Evolutionary conservation across 1,284 basidiomycete genomes (phyloP), one percentile per base, ranked within the genome.

Genomic region (Moesziomyces sp.): DNA sequence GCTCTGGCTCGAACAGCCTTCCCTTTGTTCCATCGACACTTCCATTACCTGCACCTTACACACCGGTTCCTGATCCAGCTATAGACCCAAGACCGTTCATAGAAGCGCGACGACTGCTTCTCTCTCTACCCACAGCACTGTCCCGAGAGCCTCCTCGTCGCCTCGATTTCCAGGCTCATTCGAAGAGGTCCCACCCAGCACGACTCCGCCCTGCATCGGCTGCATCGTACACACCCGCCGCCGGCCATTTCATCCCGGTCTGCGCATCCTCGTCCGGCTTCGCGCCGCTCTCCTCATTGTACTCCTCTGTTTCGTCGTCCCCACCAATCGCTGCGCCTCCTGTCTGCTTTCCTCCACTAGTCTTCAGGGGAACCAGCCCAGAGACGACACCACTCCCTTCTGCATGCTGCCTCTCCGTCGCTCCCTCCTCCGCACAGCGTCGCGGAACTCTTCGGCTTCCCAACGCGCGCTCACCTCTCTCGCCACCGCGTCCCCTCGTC

Each of bases 341-440:
- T 59, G 52, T 51, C 59, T 62, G 65, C 59, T 58, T 51, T 52
- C 56, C 55, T 69, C 60, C 52, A 63, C 56, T 45, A 48, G n/a
- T 45, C n/a, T 23, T 28, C 58, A 60, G 49, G 66, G 60, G 44
- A 59, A 42, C 40, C 60, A 59, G 60, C 44, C 24, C 42, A 52
- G 52, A 59, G 66, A 69, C 66, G 51, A 59, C 52, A n/a, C 19
- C 30, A n/a, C 38, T 46, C 46, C 60, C 43, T 44, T 45, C 52
- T 72, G 63, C 46, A 72, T 72, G 69, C 69, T 72, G 55, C 62
- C 69, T n/a, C 52, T 72, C 55, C 63, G 63, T 33, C 63, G 63
- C 56, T 59, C 46, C 46, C 33, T 72, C 21, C 38, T 57, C 50
- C 69, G 69, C 69, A 62, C 62, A 7, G 43, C 59, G 46, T 33